phyloP scores from a whole-genome alignment of 2,329 filamentous ascomycete species.

The Tympanopsis confertula region DNA sequence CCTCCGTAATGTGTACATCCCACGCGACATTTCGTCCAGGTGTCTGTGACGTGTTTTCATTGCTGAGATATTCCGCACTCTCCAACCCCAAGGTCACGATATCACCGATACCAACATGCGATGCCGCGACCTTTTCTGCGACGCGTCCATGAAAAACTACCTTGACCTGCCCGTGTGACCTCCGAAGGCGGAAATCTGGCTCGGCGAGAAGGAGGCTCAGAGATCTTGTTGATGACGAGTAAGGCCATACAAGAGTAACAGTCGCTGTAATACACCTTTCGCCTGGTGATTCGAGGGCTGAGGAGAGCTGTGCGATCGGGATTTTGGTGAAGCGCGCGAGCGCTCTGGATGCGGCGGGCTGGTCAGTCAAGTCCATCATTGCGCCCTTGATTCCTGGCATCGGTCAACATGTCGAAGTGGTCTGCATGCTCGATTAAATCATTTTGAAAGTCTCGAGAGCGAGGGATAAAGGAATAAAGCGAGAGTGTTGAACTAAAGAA shows the following conservation, averaged over 20 bases:
- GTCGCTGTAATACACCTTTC: background rate
- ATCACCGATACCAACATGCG: background rate
- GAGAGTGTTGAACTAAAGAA: too few relatives aligned
- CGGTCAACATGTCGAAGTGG: too few relatives aligned
- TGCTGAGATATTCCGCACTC: background rate
- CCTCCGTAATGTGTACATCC: background rate
- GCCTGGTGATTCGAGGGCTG: background rate
- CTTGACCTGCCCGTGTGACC: background rate
- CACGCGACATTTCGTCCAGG: background rate
- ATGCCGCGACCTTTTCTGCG: background rate
- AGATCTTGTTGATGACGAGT: background rate
- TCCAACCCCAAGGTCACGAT: background rate
- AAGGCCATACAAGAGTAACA: slow-evolving; percentile 1
- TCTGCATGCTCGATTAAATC: too few relatives aligned
- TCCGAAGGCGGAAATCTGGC: background rate
- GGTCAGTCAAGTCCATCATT: background rate
- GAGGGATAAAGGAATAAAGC: too few relatives aligned
- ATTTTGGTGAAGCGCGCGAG: background rate
- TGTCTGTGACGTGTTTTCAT: background rate
- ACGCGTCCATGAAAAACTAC: slow-evolving; percentile 1
- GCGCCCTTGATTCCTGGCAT: too few relatives aligned
- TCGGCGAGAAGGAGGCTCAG: background rate
- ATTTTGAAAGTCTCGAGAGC: too few relatives aligned
- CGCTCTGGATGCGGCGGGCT: background rate
- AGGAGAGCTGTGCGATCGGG: background rate